Percentiles rank a stretch among this genome's conserved stretches.
Conservation (phyloP, 1,284 basidiomycete genomes). For the Butyriboletus appendiculatus region DNA sequence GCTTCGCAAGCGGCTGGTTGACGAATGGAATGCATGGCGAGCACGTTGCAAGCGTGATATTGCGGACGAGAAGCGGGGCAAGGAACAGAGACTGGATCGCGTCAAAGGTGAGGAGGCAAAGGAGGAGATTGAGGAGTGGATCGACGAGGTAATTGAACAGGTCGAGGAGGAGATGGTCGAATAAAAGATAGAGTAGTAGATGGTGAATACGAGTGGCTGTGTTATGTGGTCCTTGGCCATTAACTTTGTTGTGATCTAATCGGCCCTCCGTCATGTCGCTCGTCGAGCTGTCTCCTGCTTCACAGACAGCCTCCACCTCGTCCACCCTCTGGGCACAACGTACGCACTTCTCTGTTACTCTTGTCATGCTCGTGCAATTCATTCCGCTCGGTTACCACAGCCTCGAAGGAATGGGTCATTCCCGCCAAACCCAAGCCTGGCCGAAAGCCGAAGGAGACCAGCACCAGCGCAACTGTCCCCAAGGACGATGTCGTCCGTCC, state of each 20-base stretch:
- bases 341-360: constrained; percentile 22
- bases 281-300: constrained; percentile 31
- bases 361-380: not conserved
- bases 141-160: constrained; percentile 91
- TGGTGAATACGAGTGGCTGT: constrained; percentile 17
- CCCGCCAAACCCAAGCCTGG: constrained; percentile 89
- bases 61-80: constrained; percentile 46
- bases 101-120: constrained; percentile 58
- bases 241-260: constrained; percentile 16
- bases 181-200: constrained; percentile 1
- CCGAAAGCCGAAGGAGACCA: constrained; percentile 75
- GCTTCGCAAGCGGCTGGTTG: constrained; percentile 87
- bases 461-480: constrained; percentile 30
- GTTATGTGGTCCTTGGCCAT: not conserved
- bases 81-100: constrained; percentile 40
- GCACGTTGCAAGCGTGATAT: constrained; percentile 59
- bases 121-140: constrained; percentile 89
- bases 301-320: constrained; percentile 26
- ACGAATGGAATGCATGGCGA: constrained; percentile 99
- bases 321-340: constrained; percentile 50
- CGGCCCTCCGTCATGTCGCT: constrained; percentile 24
- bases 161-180: constrained; percentile 75
- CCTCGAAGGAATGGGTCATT: constrained; percentile 90
- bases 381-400: constrained; percentile 36
- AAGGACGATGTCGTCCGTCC: constrained; percentile 51